phyloP scores from a whole-genome alignment of 2,329 filamentous ascomycete species.

The Hansfordia pulvinata region DNA sequence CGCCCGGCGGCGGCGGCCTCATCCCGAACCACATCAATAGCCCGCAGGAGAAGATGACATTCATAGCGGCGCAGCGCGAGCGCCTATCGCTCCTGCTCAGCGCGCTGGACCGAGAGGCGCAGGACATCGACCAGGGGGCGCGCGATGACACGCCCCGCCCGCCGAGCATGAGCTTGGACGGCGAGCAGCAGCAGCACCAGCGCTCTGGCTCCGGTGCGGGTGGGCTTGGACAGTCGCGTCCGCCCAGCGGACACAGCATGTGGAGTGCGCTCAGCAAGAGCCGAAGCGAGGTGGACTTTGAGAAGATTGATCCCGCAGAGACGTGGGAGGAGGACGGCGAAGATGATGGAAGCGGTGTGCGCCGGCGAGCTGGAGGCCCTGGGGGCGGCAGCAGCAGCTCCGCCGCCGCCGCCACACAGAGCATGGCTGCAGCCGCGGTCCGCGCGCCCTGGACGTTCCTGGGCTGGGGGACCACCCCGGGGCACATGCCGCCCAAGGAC shows the following conservation, averaged over 20 bases:
- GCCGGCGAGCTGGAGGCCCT: constrained; percentile 13
- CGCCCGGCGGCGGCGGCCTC: constrained; percentile 38
- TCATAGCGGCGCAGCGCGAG: constrained; percentile 69
- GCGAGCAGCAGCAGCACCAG: constrained; percentile 14
- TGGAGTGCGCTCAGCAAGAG: constrained; percentile 59
- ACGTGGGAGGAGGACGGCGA: constrained; percentile 55
- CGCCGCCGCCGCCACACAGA: constrained; percentile 8
- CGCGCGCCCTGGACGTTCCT: constrained; percentile 11
- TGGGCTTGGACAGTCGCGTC: constrained; percentile 28
- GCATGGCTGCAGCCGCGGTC: constrained; percentile 7
- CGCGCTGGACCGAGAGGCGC: constrained; percentile 69
- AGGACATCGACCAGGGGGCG: constrained; percentile 33
- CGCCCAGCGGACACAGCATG: constrained; percentile 31
- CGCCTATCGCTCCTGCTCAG: constrained; percentile 59
- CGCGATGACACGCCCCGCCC: constrained; percentile 14
- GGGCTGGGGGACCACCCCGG: constrained; percentile 13
- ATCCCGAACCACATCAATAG: constrained; percentile 56
- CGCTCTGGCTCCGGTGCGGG: too few species aligned
- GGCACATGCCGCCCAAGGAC: constrained; percentile 4
- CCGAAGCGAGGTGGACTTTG: constrained; percentile 78
- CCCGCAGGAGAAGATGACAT: constrained; percentile 54
- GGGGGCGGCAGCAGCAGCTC: constrained; percentile 10
- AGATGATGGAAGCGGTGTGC: constrained; percentile 32
- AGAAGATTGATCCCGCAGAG: constrained; percentile 73
- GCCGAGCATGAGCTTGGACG: constrained; percentile 15